A percentile compares a stretch with the other conserved stretches of the same genome.
Conservation (phyloP, 2,329 filamentous ascomycete species). For the Plenodomus lindquistii region DNA sequence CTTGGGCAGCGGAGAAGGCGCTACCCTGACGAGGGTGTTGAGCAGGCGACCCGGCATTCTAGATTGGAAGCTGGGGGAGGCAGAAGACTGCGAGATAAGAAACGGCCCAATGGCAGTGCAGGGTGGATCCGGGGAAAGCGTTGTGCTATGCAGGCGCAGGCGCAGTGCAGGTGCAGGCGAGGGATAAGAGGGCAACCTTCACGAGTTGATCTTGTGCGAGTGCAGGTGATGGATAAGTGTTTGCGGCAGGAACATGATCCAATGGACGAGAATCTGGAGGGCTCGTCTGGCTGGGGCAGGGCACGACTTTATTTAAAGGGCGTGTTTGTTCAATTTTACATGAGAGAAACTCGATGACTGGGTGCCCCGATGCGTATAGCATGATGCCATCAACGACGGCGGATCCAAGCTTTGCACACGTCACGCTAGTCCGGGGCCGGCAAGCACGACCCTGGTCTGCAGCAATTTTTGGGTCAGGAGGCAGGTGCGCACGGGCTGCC, state of each 20-base stretch:
- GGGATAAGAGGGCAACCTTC: conserved; percentile 13
- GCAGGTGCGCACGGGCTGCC: conserved; percentile 33
- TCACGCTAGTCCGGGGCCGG: conserved; percentile 22
- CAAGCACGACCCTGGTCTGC: conserved; percentile 21
- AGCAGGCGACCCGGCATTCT: conserved; percentile 44
- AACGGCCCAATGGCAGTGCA: conserved; percentile 19
- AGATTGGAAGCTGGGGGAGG: conserved; percentile 37
- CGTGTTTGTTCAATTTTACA: conserved; percentile 23
- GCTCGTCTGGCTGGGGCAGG: conserved; percentile 14
- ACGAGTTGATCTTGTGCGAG: conserved; percentile 42
- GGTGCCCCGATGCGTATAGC: conserved; percentile 19
- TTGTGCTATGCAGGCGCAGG: conserved; percentile 19
- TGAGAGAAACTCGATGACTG: conserved; percentile 40
- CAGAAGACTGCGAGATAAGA: conserved; percentile 21
- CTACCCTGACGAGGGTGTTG: conserved; percentile 36
- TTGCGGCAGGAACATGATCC: conserved; percentile 41
- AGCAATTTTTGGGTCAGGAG: conserved; percentile 41
- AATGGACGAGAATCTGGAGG: conserved; percentile 1
- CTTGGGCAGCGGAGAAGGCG: conserved; percentile 38
- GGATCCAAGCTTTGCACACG: conserved; percentile 29
- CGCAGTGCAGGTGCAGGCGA: not conserved
- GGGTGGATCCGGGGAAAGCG: conserved; percentile 11
- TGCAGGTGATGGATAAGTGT: conserved; percentile 35
- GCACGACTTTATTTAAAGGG: conserved; percentile 28
- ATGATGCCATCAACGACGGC: conserved; percentile 34